phyloP scores from a whole-genome alignment of 2,329 filamentous ascomycete genomes.

The Aureobasidium mangrovei region DNA sequence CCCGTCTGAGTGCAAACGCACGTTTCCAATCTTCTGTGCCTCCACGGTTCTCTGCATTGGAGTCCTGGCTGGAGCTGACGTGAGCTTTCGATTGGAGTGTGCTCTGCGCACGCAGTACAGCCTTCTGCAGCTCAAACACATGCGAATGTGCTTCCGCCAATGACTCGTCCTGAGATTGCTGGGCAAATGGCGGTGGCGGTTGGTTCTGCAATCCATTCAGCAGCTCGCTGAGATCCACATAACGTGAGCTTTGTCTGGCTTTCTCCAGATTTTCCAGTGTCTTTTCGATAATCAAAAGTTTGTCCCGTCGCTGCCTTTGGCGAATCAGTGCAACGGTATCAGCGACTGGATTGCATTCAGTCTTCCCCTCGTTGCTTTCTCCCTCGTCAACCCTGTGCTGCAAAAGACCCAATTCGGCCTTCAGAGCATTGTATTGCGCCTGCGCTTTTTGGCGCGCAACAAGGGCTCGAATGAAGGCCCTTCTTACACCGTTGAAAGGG shows the following conservation, averaged over 20 bases:
- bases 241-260: conserved; percentile 2
- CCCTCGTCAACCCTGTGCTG: not conserved
- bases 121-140: conserved; percentile 14
- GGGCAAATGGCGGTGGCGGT: not conserved
- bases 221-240: not conserved
- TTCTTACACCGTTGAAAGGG: conserved; percentile 5
- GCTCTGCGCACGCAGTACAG: conserved; percentile 10
- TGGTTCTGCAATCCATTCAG: not conserved
- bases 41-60: too few species aligned
- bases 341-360: not conserved
- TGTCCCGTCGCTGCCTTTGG: conserved; percentile 6
- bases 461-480: conserved; percentile 2
- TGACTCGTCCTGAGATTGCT: not conserved
- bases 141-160: conserved; percentile 1
- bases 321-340: not conserved
- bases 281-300: conserved; percentile 1
- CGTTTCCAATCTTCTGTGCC: not conserved
- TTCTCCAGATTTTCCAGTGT: conserved; percentile 5
- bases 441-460: conserved; percentile 11
- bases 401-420: not conserved
- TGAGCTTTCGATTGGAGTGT: not conserved
- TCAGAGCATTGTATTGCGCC: not conserved
- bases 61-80: not conserved
- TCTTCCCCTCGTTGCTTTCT: not conserved
- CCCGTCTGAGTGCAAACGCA: conserved; percentile 6